A percentile compares a stretch with the other conserved stretches of the same genome.
These are phyloP conservation scores for Dactylellina haptotyla DNA, from an alignment of 2,329 filamentous ascomycete species.

Conservation along the genomic window DNA sequence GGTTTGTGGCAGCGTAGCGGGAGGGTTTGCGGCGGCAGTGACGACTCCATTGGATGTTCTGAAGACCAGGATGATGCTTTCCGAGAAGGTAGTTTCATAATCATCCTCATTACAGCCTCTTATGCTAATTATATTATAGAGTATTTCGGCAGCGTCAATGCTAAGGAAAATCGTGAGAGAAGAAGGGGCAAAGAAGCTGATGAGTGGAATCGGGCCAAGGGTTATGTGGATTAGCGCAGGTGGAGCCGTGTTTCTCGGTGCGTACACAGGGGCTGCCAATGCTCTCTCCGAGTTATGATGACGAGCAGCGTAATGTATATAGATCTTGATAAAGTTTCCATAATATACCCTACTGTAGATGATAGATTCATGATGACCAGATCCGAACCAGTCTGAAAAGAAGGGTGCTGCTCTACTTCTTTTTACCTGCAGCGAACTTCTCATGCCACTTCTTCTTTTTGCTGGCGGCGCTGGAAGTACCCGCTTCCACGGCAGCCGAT, in stretches of 20 bases:
- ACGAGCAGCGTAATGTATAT: constrained; percentile 11
- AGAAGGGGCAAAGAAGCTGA: constrained; percentile 64
- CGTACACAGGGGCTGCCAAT: constrained; percentile 54
- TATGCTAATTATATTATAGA: constrained; percentile 33
- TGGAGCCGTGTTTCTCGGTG: constrained; percentile 89
- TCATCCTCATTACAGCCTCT: not conserved
- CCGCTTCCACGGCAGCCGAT: constrained; percentile 7
- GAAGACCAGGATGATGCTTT: constrained; percentile 96
- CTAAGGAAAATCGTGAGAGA: constrained; percentile 58
- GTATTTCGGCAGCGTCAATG: constrained; percentile 49
- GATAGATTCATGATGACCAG: not conserved
- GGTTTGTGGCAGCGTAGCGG: constrained; percentile 82
- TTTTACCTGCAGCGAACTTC: constrained; percentile 49
- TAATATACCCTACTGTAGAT: constrained; percentile 21
- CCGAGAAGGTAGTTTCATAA: constrained; percentile 68
- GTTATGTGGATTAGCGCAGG: constrained; percentile 95
- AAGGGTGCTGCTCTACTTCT: constrained; percentile 4
- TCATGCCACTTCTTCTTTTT: constrained; percentile 54
- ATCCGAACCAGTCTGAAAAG: not conserved
- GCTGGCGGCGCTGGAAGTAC: constrained; percentile 1
- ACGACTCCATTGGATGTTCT: constrained; percentile 96
- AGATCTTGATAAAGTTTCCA: constrained; percentile 15
- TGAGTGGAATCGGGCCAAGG: constrained; percentile 74
- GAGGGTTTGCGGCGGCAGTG: constrained; percentile 83
- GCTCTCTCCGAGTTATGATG: constrained; percentile 41